Percentiles rank a stretch among this genome's conserved stretches.
These are phyloP conservation scores for Penicillium desertorum DNA, from an alignment of 495 filamentous ascomycete species.

Conservation along the genomic window DNA sequence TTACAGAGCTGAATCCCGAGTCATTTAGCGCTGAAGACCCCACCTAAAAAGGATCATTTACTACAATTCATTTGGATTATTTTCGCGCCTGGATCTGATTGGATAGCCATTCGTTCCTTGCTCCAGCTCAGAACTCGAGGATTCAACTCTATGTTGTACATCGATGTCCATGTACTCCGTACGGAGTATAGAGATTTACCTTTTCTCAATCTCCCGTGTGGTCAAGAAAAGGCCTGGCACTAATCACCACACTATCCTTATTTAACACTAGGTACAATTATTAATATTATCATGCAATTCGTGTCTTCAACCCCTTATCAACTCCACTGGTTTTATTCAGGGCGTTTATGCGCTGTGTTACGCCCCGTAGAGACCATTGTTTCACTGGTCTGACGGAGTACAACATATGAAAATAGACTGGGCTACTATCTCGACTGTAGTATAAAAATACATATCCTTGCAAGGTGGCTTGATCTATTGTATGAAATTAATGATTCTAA, in stretches of 20 bases:
- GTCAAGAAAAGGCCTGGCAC: not conserved
- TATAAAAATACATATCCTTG: constrained; percentile 9
- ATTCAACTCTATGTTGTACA: not conserved
- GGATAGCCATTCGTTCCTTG: not conserved
- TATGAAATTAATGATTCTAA: constrained; percentile 15
- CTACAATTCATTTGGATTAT: not conserved
- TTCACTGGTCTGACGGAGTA: not conserved
- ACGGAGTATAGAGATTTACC: not conserved
- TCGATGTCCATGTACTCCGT: not conserved
- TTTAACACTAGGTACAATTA: not conserved
- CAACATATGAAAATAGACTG: not conserved
- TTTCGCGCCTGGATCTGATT: not conserved
- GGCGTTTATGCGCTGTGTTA: not conserved
- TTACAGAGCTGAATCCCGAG: not conserved
- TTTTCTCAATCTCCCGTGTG: not conserved
- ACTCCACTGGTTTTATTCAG: not conserved
- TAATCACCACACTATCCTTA: not conserved
- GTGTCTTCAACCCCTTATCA: not conserved
- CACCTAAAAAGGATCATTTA: not conserved
- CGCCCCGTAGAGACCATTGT: not conserved
- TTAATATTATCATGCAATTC: not conserved
- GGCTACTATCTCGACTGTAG: not conserved
- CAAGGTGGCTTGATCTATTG: constrained; percentile 21
- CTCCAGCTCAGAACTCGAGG: not conserved
- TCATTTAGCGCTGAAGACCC: not conserved